Evolutionary conservation across 129 eudicot species (phyloP).

Genomic region (Sambucus nigra): DNA sequence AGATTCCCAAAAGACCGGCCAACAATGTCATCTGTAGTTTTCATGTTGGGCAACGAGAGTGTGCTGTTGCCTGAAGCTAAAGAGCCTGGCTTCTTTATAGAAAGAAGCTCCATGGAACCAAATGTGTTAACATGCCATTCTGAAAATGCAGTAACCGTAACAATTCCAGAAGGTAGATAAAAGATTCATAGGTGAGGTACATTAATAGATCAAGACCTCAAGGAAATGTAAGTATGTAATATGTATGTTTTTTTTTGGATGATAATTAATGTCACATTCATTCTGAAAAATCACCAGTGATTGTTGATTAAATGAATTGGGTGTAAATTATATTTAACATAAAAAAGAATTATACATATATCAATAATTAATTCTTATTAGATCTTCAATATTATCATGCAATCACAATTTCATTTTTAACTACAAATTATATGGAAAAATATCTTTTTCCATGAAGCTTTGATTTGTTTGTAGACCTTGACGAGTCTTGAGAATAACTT

Average conservation of each 20-base stretch:
- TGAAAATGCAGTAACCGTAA: not conserved
- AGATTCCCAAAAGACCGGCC: slow-evolving; percentile 31
- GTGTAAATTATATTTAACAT: no score
- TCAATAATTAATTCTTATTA: no score
- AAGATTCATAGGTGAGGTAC: not conserved
- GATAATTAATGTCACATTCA: no score
- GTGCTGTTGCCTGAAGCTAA: slow-evolving; percentile 15
- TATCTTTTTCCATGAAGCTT: no score
- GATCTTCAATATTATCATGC: no score
- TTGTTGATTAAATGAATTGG: no score
- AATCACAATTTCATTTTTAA: no score
- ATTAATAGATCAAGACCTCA: not conserved
- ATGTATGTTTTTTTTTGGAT: not conserved
- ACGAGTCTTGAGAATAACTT: no score
- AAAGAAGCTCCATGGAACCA: not conserved
- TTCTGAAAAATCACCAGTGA: no score
- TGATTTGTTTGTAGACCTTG: no score
- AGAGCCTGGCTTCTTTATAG: slow-evolving; percentile 26
- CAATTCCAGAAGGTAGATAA: slow-evolving; percentile 1
- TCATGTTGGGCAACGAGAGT: slow-evolving; percentile 20
- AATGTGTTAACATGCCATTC: not conserved
- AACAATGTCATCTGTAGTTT: slow-evolving; percentile 23
- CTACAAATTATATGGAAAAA: no score
- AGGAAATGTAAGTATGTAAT: not conserved
- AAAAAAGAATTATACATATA: no score